Conservation (phyloP, 345 rosid species). For the Arabis hirsuta region DNA sequence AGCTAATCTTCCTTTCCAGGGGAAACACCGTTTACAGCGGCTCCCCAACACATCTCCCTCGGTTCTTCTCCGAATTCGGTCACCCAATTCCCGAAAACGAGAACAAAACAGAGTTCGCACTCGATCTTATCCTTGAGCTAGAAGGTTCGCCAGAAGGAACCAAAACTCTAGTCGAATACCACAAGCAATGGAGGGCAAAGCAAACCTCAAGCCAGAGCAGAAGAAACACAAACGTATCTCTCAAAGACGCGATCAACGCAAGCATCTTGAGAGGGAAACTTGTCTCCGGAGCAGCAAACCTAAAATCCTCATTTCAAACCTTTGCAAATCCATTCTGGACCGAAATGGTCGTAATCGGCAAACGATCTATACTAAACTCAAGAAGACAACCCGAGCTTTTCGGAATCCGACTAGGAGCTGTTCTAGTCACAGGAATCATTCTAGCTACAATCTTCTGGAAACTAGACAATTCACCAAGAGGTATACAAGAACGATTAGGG, state of each 20-base stretch:
- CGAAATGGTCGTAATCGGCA: constrained; percentile 72
- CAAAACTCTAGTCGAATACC: constrained; percentile 65
- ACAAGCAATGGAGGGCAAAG: constrained; percentile 60
- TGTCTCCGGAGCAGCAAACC: constrained; percentile 62
- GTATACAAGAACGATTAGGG: constrained; percentile 84
- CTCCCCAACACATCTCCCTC: constrained; percentile 56
- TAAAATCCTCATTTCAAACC: constrained; percentile 61
- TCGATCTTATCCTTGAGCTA: constrained; percentile 80
- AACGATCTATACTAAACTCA: constrained; percentile 67
- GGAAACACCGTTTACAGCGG: constrained; percentile 83
- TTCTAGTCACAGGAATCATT: constrained; percentile 75
- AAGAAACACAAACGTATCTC: constrained; percentile 49
- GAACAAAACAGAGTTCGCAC: constrained; percentile 79
- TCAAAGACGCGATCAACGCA: constrained; percentile 77
- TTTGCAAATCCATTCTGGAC: constrained; percentile 85
- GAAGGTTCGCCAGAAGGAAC: constrained; percentile 80
- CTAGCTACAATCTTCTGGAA: constrained; percentile 82
- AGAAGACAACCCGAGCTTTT: constrained; percentile 83
- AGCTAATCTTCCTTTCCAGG: constrained; percentile 71
- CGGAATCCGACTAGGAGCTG: constrained; percentile 75
- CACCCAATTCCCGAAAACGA: constrained; percentile 83
- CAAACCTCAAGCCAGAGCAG: constrained; percentile 25
- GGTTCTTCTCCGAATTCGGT: constrained; percentile 70
- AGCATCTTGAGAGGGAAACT: constrained; percentile 80
- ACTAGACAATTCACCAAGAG: constrained; percentile 82